Evolutionary conservation across 1,284 basidiomycete species (phyloP), one percentile per base, ranked within the genome.

Genomic region (Ustilago sp.): DNA sequence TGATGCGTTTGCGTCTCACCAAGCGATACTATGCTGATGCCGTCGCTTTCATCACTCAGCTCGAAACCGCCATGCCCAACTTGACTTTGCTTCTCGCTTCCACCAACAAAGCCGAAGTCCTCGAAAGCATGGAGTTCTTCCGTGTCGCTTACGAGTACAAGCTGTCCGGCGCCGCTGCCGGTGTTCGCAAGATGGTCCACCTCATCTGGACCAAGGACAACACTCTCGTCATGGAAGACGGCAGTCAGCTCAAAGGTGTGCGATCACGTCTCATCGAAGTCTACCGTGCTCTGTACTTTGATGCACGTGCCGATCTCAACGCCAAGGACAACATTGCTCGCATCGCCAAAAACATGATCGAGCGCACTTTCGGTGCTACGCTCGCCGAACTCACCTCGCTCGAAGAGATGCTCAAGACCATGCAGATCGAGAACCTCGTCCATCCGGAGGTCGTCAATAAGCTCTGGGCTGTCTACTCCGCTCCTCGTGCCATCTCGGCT

Each of bases 141-240:
- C 90, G 92, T 60, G 90, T 93, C 9, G 91, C 93, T 0, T 90
- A 92, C 83, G 92, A 93, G 84, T 98, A 97, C 86, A 89, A 93
- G 80, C 90, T 98, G 61, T 89, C 91, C 23, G 90, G 90, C 38
- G 79, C 77, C 58, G 56, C 19, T 35, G 67, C 87, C 13, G 95
- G 95, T 1, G 92, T 99, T 82, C 94, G 93, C 88, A 93, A 92
- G 83, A 99, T 99, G 96, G 86, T 99, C 7, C 97, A 99, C 87
- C 89, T 99, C 41, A 94, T 99, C 81, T 99, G 97, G 97, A 90
- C 91, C 13, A 99, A 98, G 85, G 96, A 98, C 86, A 95, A 95
- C 85, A 92, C 89, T 50, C 89, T 93, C 31, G 93, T 93, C 13
- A 90, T 90, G 23, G 94, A 94, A 83, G 83, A 85, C 59, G 93